Evolutionary conservation across 768 basidiomycete species (phyloP).

Genomic region (Rhizopogon vesiculosus): DNA sequence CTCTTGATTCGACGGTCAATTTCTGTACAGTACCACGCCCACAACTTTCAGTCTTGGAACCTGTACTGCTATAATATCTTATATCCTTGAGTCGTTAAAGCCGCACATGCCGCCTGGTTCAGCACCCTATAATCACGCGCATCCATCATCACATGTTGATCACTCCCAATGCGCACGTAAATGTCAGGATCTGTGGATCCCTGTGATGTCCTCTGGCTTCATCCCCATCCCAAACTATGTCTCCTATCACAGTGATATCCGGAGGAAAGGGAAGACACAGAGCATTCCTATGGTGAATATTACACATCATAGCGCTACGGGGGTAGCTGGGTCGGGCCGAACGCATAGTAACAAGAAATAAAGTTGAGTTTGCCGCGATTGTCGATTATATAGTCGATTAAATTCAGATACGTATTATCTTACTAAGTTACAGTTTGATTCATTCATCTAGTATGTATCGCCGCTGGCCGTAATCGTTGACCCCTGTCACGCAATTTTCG

Average conservation of each 20-base stretch:
- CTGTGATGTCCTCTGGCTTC: neutral
- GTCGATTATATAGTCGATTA: neutral
- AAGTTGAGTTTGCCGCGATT: neutral
- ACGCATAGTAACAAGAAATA: no score
- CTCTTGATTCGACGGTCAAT: no score
- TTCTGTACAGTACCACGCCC: neutral
- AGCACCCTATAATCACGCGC: constrained; percentile 3
- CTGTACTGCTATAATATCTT: neutral
- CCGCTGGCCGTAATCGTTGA: neutral
- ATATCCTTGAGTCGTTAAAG: neutral
- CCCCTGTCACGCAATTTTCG: neutral
- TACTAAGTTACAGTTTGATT: neutral
- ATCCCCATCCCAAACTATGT: constrained; percentile 1
- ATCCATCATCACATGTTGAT: neutral
- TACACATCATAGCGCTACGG: neutral
- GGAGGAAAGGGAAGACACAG: neutral
- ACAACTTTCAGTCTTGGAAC: neutral
- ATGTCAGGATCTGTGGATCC: neutral
- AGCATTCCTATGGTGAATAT: constrained; percentile 3
- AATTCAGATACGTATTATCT: neutral
- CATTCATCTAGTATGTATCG: neutral
- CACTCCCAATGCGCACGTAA: neutral
- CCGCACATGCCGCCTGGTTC: neutral
- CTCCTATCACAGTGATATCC: neutral
- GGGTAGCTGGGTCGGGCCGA: no score